Conservation (phyloP, 805 yeast genomes). For the Pichia sporocuriosa region DNA sequence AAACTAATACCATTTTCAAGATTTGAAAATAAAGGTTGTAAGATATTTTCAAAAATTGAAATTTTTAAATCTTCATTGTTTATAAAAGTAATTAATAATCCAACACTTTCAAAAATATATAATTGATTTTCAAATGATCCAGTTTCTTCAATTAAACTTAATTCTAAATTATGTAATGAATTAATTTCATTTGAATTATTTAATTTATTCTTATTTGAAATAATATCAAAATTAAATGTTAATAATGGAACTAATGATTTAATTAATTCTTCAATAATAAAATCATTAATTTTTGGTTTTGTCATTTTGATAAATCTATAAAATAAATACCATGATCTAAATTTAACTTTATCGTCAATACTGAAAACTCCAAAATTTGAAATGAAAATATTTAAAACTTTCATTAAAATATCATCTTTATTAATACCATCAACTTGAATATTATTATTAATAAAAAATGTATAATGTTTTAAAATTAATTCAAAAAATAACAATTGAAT, state of each 20-base stretch:
- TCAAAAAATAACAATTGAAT: slow-evolving; percentile 82
- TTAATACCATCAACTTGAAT: slow-evolving; percentile 34
- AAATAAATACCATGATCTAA: slow-evolving; percentile 86
- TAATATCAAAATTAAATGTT: slow-evolving; percentile 50
- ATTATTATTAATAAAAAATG: slow-evolving; percentile 43
- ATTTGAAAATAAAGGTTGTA: slow-evolving; percentile 68
- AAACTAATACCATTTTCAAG: slow-evolving; percentile 56
- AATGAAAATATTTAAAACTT: slow-evolving; percentile 70
- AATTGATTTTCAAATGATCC: slow-evolving; percentile 74
- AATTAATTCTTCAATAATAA: slow-evolving; percentile 49
- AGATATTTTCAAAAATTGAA: slow-evolving; percentile 53
- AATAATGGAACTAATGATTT: slow-evolving; percentile 56
- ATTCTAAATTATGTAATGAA: slow-evolving; percentile 24
- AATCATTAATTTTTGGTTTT: slow-evolving; percentile 53
- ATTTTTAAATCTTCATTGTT: slow-evolving; percentile 38
- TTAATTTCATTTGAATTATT: slow-evolving; percentile 16
- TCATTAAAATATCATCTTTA: slow-evolving; percentile 46
- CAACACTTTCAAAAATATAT: slow-evolving; percentile 80
- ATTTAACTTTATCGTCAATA: slow-evolving; percentile 62
- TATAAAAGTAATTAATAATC: slow-evolving; percentile 58
- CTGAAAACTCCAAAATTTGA: slow-evolving; percentile 79
- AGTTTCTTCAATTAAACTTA: slow-evolving; percentile 40
- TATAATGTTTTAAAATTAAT: slow-evolving; percentile 70
- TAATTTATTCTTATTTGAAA: slow-evolving; percentile 19
- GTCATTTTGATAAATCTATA: slow-evolving; percentile 75